These are phyloP conservation scores for Breviolum minutum DNA, from an alignment of 73 alveolate genomes.

Conservation along the genomic window DNA sequence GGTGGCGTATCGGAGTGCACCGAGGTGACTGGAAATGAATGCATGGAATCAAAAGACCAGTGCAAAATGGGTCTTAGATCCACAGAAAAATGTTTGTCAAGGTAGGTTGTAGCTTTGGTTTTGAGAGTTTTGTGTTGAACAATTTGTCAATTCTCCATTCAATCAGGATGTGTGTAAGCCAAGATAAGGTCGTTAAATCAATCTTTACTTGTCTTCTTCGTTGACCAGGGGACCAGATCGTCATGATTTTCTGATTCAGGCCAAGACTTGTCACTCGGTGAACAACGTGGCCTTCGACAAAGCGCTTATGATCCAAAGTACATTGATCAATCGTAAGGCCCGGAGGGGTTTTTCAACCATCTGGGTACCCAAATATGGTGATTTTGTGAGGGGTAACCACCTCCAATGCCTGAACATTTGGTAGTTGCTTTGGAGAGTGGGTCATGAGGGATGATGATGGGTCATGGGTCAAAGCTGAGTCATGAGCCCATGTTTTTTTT, in stretches of 20 bases:
- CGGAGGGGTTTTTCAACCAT: background rate
- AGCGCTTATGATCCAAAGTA: slow-evolving; percentile 30
- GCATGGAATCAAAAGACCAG: no score
- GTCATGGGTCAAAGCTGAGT: no score
- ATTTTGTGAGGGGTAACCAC: background rate
- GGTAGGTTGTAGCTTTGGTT: no score
- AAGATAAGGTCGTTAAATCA: background rate
- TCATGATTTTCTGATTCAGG: background rate
- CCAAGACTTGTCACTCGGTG: slow-evolving; percentile 67
- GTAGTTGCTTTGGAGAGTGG: background rate
- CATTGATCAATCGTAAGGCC: slow-evolving; percentile 68
- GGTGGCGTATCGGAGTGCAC: slow-evolving; percentile 66
- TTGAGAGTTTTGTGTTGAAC: no score
- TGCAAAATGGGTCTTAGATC: no score
- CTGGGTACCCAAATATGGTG: background rate
- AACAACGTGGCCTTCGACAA: slow-evolving; percentile 48
- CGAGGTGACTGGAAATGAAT: slow-evolving; percentile 30
- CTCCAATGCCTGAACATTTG: no score
- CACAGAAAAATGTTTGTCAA: no score
- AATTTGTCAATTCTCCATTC: no score
- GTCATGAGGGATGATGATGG: background rate
- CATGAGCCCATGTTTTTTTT: no score
- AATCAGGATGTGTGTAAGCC: background rate
- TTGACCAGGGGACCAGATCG: no score
- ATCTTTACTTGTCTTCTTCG: no score